Evolutionary conservation across 1,284 basidiomycete genomes (phyloP), one percentile per base, ranked within the genome.

Genomic region (Vanrija pseudolonga): DNA sequence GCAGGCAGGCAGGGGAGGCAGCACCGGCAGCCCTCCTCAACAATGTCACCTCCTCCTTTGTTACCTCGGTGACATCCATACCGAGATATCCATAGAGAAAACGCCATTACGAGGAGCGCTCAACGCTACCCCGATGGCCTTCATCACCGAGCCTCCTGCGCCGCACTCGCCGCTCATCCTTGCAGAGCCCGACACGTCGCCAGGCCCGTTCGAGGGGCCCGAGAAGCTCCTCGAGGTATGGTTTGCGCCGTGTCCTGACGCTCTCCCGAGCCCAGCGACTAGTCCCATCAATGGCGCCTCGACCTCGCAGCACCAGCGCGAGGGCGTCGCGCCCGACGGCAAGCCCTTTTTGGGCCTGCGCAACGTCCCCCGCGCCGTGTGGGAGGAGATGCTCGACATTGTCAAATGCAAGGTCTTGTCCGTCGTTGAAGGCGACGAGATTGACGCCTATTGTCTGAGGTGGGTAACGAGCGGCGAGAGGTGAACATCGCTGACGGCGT

Each of bases 151-250:
- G 45, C 40, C 52, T 42, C 56, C 50, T 40, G 36, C 44, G 44
- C 57, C 54, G 41, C 51, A 54, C 14, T 59, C 57, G 37, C 57
- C 57, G 47, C 53, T 59, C 50, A 59, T 59, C 45, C 54, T 56
- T 45, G 51, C 57, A 2, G 53, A 59, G 51, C 60, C 60, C 37
- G 61, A 60, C 50, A 64, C 64, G 37, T 71, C 67, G 15, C 72
- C 72, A 8, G 72, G 73, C 8, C 75, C 73, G 12, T 77, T 77
- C 47, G 74, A 76, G 55, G 75, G 75, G 15, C 90, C 95, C 56
- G 96, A 99, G 80, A 99, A 99, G 78, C 84, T 98, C 41, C 84
- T 98, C 52, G 96, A 98, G 79, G 85, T 98, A 53, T 98, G 96
- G 96, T 98, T 98, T 75, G 86, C 90, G 5, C 88, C 89, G 18